phyloP scores from a whole-genome alignment of 148 eudicot genomes.

The Vaccinium darrowii region DNA sequence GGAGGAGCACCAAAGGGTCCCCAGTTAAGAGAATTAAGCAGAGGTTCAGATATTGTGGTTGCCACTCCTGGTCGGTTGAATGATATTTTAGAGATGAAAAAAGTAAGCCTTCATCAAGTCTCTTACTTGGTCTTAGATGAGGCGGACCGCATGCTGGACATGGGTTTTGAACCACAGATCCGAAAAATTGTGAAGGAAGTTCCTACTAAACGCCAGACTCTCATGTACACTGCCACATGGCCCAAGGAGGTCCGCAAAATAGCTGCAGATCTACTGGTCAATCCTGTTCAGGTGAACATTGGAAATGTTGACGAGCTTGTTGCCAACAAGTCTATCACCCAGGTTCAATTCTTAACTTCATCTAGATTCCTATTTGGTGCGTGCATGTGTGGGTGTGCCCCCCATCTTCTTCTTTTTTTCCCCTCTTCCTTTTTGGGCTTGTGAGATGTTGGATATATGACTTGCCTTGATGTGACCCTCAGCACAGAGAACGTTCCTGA shows the following conservation, averaged over 20 bases:
- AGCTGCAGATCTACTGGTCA: conserved; percentile 76
- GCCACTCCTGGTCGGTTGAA: conserved; percentile 99
- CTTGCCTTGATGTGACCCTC: background rate
- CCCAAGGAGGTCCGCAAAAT: conserved; percentile 96
- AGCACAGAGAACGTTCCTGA: background rate
- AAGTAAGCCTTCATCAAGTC: conserved; percentile 74
- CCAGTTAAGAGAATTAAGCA: conserved; percentile 66
- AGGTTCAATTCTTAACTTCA: conserved; percentile 39
- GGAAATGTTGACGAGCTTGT: conserved; percentile 93
- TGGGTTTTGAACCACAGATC: conserved; percentile 99
- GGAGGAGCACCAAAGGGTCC: conserved; percentile 99
- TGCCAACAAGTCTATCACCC: conserved; percentile 94
- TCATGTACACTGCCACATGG: conserved; percentile 99
- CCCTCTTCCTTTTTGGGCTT: background rate
- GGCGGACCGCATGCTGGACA: conserved; percentile 98
- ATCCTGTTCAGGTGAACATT: conserved; percentile 92
- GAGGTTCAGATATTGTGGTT: conserved; percentile 88
- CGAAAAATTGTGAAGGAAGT: conserved; percentile 90
- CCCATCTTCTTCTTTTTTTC: background rate
- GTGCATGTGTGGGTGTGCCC: background rate
- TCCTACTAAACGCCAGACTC: conserved; percentile 83
- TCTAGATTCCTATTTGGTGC: background rate
- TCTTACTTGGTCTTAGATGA: conserved; percentile 95
- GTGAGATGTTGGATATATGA: background rate
- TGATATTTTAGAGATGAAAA: conserved; percentile 84